Evolutionary conservation across 2,329 filamentous ascomycete species (phyloP).

Genomic region (Talaromyces atroroseus): DNA sequence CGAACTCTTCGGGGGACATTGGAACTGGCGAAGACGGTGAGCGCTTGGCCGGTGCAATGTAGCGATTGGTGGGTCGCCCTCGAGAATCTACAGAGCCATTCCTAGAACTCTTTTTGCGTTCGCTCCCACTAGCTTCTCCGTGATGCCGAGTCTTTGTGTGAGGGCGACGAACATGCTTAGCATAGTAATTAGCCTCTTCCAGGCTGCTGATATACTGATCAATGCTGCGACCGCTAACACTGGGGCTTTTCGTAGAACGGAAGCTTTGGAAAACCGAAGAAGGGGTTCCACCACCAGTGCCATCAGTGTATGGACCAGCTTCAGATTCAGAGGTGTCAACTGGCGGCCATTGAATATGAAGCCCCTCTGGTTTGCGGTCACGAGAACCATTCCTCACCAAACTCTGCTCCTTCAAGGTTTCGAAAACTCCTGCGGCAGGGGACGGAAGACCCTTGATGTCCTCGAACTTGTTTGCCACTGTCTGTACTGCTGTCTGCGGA

Average conservation of each 20-base stretch:
- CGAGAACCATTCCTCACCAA: constrained; percentile 57
- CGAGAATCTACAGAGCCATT: constrained; percentile 62
- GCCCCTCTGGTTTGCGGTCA: constrained; percentile 70
- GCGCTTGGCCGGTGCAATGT: constrained; percentile 70
- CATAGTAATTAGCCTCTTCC: constrained; percentile 66
- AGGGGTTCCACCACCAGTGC: constrained; percentile 41
- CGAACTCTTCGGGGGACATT: constrained; percentile 84
- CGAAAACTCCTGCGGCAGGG: constrained; percentile 60
- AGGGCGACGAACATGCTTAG: constrained; percentile 44
- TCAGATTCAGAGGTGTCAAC: constrained; percentile 42
- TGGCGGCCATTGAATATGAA: constrained; percentile 59
- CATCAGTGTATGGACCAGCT: constrained; percentile 49
- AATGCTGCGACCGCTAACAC: constrained; percentile 59
- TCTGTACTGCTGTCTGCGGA: constrained; percentile 61
- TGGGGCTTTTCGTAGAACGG: constrained; percentile 50
- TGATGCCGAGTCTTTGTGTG: constrained; percentile 47
- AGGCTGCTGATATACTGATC: constrained; percentile 84
- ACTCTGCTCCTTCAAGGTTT: constrained; percentile 55
- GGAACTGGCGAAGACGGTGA: constrained; percentile 89
- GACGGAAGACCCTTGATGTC: constrained; percentile 59
- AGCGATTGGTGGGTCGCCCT: constrained; percentile 60
- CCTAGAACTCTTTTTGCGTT: constrained; percentile 47
- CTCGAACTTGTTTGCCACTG: constrained; percentile 58
- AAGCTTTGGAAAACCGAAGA: constrained; percentile 42
- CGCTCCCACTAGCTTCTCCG: constrained; percentile 37